Base-by-base conservation (phyloP, 371 early-diverging fungal species). In the Dichotomocladium elegans region DNA sequence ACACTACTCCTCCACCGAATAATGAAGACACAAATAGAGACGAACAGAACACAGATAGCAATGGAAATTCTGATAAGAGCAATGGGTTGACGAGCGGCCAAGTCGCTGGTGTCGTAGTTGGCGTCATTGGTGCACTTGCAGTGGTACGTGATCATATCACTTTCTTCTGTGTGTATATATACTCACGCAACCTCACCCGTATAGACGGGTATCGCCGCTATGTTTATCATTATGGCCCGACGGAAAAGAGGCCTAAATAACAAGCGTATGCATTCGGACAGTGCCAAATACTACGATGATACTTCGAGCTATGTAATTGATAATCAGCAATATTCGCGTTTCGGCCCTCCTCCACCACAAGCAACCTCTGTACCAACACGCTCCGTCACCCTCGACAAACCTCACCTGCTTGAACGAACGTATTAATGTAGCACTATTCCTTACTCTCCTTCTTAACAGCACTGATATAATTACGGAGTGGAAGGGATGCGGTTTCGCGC, bases 91-190 rank as follows among this genome's bases (percentile, higher is more conserved):
- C 25, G 19, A n/a, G 42, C n/a, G 52, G 52, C 12, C 52, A 51
- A 51, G 30, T 51, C 4, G 52, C 52, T 30, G 52, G 52, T 25
- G 43, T 51, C 22, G 52, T 51, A 15, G 52, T 51, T 5, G 52
- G 52, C 30, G 52, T 51, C 21, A 33, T 42, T 21, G 52, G 52
- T 11, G 52, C 52, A 3, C 14, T 29, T 4, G 26, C 27, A 19
- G 41, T 51, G 52, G 52, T 51, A 41, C 28, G 15, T 40, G 15
- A 3, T n/a, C 17, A 17, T n/a, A 43, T 25, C 21, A 21, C 19
- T 24, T n/a, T 44, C 17, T 9, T 11, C 15, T 17, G 21, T 4
- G 19, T 17, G 1, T 14, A 42, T 10, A 42, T 3, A 24, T 10
- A 46, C 46, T 25, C 24, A 25, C 14, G 27, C 15, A 11, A 25